Evolutionary conservation across 2,329 filamentous ascomycete species (phyloP), one percentile per base, ranked within the genome.

Genomic region (Arthrocladium fulminans): DNA sequence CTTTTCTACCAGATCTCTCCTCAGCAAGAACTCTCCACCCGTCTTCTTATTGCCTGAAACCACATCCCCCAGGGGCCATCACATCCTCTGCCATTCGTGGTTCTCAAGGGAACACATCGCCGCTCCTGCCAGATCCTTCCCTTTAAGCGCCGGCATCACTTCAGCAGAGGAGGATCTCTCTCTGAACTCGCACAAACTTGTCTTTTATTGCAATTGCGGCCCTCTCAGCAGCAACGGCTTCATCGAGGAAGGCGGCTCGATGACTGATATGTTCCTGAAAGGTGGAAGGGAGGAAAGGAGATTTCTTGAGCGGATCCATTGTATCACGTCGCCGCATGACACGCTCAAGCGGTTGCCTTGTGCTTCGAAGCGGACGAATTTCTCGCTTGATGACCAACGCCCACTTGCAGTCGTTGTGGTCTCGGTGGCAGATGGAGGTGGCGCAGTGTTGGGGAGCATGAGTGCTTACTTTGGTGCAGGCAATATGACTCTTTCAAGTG

Each of bases 221-320:
- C 23, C 39, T 23, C 2, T 34, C 29, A n/a, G 23, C 44, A 8
- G 23, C 19, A 13, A 32, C 34, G 8, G 19, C 13, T 24, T 44
- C 41, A 32, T 20, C 29, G 23, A 44, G 17, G 25, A 19, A 5
- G 25, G 10, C 23, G 20, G 20, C 32, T 38, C 44, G 44, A 29
- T 47, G 44, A 13, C n/a, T 6, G 19, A 47, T 19, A 20, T 47
- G 39, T 12, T 47, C 44, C 29, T 47, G n/a, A 9, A 8, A 47
- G 17, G 32, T 47, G 6, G 32, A 29, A 22, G 44, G 44, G 17
- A 47, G 35, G 34, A 47, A 39, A 24, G 44, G 44, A 13, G 44
- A 47, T 2, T 45, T 32, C 27, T 20, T 22, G 7, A 20, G 29
- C 13, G 44, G 29, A 15, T 39, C 19, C 9, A n/a, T 17, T 29